A percentile compares a stretch with the other conserved stretches of the same genome.
phyloP scores from a whole-genome alignment of 2,329 filamentous ascomycete genomes.

The Sarocladiaceae sp. region DNA sequence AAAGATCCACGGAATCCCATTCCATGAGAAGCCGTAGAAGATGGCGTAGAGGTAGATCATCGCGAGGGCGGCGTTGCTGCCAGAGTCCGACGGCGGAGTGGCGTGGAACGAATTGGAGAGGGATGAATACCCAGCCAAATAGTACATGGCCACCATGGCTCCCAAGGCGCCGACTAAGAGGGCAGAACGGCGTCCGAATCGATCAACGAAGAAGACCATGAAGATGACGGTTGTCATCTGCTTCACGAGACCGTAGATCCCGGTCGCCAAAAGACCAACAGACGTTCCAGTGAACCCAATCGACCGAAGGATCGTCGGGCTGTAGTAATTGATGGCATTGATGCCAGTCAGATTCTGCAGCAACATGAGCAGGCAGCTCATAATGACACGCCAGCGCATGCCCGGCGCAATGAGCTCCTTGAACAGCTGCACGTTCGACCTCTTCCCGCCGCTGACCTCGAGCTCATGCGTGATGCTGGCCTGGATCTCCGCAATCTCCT shows the following conservation, averaged over 20 bases:
- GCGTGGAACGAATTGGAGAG: conserved; percentile 12
- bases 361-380: conserved; percentile 38
- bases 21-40: conserved; percentile 19
- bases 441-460: too few relatives aligned
- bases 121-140: conserved; percentile 10
- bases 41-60: not conserved
- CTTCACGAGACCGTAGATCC: conserved; percentile 60
- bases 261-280: conserved; percentile 54
- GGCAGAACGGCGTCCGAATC: conserved; percentile 11
- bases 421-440: too few relatives aligned
- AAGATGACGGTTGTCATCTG: conserved; percentile 9
- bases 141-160: conserved; percentile 12
- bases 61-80: not conserved
- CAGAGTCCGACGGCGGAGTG: not conserved
- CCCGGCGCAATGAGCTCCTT: conserved; percentile 1
- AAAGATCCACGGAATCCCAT: conserved; percentile 20
- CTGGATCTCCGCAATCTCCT: conserved; percentile 67
- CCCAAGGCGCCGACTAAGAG: conserved; percentile 11
- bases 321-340: conserved; percentile 61
- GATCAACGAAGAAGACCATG: conserved; percentile 12
- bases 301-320: conserved; percentile 56
- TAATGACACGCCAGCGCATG: conserved; percentile 48
- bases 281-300: conserved; percentile 54
- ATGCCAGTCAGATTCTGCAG: conserved; percentile 37
- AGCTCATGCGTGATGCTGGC: too few relatives aligned